These are phyloP conservation scores for Apophysomyces variabilis DNA, from an alignment of 371 early-diverging fungal genomes.

Conservation along the genomic window DNA sequence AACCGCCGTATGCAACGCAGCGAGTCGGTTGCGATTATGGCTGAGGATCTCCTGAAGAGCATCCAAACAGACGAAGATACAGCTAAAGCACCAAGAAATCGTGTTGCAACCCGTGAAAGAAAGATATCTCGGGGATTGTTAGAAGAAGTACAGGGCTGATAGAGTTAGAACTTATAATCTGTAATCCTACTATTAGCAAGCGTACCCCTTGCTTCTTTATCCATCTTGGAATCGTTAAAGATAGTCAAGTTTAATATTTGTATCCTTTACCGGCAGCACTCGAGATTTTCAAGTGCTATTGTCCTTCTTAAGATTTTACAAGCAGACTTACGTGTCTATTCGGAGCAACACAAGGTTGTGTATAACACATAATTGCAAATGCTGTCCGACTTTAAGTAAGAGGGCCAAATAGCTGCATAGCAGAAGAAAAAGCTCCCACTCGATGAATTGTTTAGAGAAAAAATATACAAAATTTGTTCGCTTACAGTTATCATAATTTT, in stretches of 20 bases:
- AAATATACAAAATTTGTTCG: too few species aligned
- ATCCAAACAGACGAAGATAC: slow-evolving; percentile 57
- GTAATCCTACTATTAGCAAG: neutral
- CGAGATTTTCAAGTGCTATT: too few species aligned
- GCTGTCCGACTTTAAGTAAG: too few species aligned
- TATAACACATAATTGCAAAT: too few species aligned
- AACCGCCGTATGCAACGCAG: slow-evolving; percentile 58
- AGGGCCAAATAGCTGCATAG: too few species aligned
- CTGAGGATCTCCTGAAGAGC: slow-evolving; percentile 72
- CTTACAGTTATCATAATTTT: too few species aligned
- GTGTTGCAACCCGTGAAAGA: neutral
- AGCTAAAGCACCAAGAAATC: slow-evolving; percentile 17
- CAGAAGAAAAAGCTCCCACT: too few species aligned
- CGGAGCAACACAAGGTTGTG: too few species aligned
- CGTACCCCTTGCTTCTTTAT: neutral
- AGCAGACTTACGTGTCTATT: too few species aligned
- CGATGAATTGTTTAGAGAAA: too few species aligned
- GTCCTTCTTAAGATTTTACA: too few species aligned
- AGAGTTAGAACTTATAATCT: neutral
- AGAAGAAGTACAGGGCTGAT: slow-evolving; percentile 3
- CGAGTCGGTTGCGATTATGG: slow-evolving; percentile 67
- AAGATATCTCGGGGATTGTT: neutral
- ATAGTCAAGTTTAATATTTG: neutral
- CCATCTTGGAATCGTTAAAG: neutral
- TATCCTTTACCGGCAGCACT: too few species aligned